A percentile compares a stretch with the other conserved stretches of the same genome.
These are phyloP conservation scores for Aspergillus taichungensis DNA, from an alignment of 495 filamentous ascomycete species.

Conservation along the genomic window DNA sequence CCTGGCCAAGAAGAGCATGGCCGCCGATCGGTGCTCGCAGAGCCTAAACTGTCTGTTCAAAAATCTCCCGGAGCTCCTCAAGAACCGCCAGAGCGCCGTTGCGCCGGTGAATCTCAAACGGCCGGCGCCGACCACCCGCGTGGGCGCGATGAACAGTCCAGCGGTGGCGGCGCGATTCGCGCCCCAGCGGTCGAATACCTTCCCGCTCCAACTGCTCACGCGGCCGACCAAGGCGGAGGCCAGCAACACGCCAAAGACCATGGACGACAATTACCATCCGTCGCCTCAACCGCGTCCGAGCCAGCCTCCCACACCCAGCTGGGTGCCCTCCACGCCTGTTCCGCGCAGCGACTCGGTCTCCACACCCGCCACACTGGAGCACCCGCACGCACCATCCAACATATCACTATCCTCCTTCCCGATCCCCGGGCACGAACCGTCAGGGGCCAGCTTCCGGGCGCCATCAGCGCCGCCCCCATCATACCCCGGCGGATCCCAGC, in stretches of 20 bases:
- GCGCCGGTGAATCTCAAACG: constrained; percentile 36
- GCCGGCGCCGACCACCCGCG: constrained; percentile 22
- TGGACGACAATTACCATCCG: constrained; percentile 22
- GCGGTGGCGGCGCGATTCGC: constrained; percentile 20
- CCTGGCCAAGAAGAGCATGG: constrained; percentile 74
- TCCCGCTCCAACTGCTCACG: constrained; percentile 31
- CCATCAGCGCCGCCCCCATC: background rate
- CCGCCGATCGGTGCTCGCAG: constrained; percentile 74
- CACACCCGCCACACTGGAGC: constrained; percentile 14
- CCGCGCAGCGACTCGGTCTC: constrained; percentile 23
- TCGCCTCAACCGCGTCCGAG: constrained; percentile 6
- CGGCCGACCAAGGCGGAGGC: constrained; percentile 12
- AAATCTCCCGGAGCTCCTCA: constrained; percentile 62
- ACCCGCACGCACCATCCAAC: constrained; percentile 15
- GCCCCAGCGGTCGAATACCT: constrained; percentile 41
- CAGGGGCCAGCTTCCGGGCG: constrained; percentile 20
- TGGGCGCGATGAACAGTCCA: constrained; percentile 18
- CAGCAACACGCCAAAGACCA: constrained; percentile 19
- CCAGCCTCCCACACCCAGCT: constrained; percentile 17
- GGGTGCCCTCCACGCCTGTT: constrained; percentile 26
- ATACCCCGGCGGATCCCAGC: constrained; percentile 24
- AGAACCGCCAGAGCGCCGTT: constrained; percentile 42
- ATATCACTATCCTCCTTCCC: constrained; percentile 11
- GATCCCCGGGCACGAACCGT: constrained; percentile 7
- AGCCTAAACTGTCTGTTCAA: constrained; percentile 71